A percentile compares a stretch with the other conserved stretches of the same genome.
These are phyloP conservation scores for Globisporangium heterothallicum DNA, from an alignment of 352 stramenopile genomes.

Conservation along the genomic window DNA sequence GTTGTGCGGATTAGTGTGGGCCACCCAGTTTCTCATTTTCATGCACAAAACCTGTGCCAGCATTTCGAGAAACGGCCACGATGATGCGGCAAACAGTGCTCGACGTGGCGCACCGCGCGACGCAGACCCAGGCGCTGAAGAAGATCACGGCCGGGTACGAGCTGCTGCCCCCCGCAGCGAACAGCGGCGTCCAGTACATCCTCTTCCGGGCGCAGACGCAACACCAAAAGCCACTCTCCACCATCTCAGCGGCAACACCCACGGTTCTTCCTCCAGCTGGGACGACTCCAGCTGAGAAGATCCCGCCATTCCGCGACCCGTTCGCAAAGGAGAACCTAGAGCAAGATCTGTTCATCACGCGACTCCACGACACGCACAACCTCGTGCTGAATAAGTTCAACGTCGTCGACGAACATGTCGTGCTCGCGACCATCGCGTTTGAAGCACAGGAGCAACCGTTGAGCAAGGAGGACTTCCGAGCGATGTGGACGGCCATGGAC, in stretches of 20 bases:
- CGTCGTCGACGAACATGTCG: conserved; percentile 70
- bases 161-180: conserved; percentile 31
- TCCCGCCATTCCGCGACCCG: conserved; percentile 53
- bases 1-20: no score
- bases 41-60: no score
- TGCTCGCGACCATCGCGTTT: conserved; percentile 72
- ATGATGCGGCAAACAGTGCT: conserved; percentile 60
- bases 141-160: conserved; percentile 54
- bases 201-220: conserved; percentile 41
- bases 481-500: conserved; percentile 70
- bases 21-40: no score
- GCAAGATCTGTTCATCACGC: conserved; percentile 55
- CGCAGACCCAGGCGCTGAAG: conserved; percentile 51
- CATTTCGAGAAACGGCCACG: conserved; percentile 4
- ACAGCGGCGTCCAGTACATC: conserved; percentile 39
- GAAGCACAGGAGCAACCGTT: conserved; percentile 58
- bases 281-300: conserved; percentile 1
- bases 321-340: conserved; percentile 74
- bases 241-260: conserved; percentile 9
- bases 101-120: conserved; percentile 55
- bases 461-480: conserved; percentile 41
- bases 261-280: no score
- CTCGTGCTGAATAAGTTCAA: conserved; percentile 84
- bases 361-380: conserved; percentile 67
- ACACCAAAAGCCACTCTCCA: conserved; percentile 33